Evolutionary conservation across 1,284 basidiomycete genomes (phyloP), one percentile per base, ranked within the genome.

Genomic region (Ganoderma sp.): DNA sequence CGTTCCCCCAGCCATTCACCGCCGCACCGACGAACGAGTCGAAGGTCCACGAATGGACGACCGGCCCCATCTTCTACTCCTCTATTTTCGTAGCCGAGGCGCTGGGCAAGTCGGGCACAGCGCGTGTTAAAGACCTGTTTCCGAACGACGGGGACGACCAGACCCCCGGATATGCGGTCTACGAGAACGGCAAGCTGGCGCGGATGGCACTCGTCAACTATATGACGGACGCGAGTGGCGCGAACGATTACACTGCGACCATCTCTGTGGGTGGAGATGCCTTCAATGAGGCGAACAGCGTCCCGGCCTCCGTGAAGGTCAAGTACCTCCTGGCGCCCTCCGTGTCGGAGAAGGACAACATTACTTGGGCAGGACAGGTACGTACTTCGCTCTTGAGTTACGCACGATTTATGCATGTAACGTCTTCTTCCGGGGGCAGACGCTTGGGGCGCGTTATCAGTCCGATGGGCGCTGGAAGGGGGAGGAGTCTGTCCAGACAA

Each of bases 111-210:
- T 84, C 85, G 52, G 88, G 88, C 71, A 76, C 70, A 2, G 84
- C 85, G 0, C 88, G 86, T 69, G 82, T 93, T 32, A 74, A 90
- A 56, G 90, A 92, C 73, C 79, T 91, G 28, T 74, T 79, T 56
- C 78, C 82, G 28, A 87, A 90, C 72, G 73, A 73, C 56, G 81
- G 77, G 56, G 84, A 83, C 72, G 80, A 81, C 17, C 86, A 81
- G 72, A 90, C 88, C 8, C 90, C 92, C 0, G 87, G 84, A 2
- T 94, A 94, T 75, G 89, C 84, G 1, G 84, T 94, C 48, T 94
- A 93, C 76, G 87, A 90, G 76, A 80, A 84, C 67, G 86, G 84
- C 9, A 79, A 74, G 54, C 85, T 89, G 0, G 81, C 81, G 3
- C 83, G 88, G 45, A 79, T 89, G 9, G 86, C 86, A 4, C 77